phyloP scores from a whole-genome alignment of 176 grass and related monocot species.

The barley (Hordeum vulgare) region MorexV3_pseudomolecules_assembly NC_058520.1:24732870-24733369 shows the following conservation, averaged over 20 bases:
- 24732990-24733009: slow-evolving; percentile 62
- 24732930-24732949: slow-evolving; percentile 52
- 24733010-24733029: slow-evolving; percentile 46
- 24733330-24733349: neutral
- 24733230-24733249: neutral
- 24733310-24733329: neutral
- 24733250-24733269: neutral
- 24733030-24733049: slow-evolving; percentile 65
- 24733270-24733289: neutral
- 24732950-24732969: slow-evolving; percentile 92
- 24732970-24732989: slow-evolving; percentile 76
- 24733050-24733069: slow-evolving; percentile 89
- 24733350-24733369: neutral
- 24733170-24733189: too few relatives aligned
- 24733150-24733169: neutral
- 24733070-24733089: slow-evolving; percentile 34
- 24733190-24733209: too few relatives aligned
- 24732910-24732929: slow-evolving; percentile 27
- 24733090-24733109: neutral
- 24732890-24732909: neutral
- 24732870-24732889: slow-evolving; percentile 4
- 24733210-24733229: neutral
- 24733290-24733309: neutral
- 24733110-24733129: neutral
- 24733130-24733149: neutral